Base-by-base conservation (phyloP, 2,329 filamentous ascomycete species). In the Fusarium vanettenii region DNA sequence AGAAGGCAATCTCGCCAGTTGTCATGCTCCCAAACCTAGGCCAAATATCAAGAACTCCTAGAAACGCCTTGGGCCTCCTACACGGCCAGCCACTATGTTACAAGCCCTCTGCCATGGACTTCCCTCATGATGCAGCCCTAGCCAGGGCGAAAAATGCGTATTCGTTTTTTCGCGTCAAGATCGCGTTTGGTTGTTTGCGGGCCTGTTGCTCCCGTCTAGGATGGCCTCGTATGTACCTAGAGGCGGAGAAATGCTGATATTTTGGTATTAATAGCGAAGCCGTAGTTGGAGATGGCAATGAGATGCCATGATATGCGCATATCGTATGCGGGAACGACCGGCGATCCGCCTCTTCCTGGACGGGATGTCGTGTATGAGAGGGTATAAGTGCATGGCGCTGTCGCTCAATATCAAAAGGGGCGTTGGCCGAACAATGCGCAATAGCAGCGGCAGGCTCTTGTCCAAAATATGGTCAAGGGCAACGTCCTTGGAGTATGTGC, bases 191-290 rank as follows among this genome's bases (percentile, higher is more conserved):
- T n/a, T 35, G 57, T 37, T n/a, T 41, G 59, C 71, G 68, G 72
- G 68, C 31, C 64, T 72, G 64, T 72, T 66, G 61, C 59, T 25
- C 71, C 71, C 71, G 64, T 62, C 45, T 41, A 20, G 48, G 27
- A 48, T 27, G 31, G 14, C 41, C 59, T 31, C 31, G 27, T n/a
- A 16, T 60, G 18, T 43, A 31, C 13, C 7, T 18, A n/a, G n/a
- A 43, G 27, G 25, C 25, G 43, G 14, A 43, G 18, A 29, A 61
- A 18, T 43, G n/a, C 33, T 20, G 27, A 18, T 52, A 3, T 31
- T n/a, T 52, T 52, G 25, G 20, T 52, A 55, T 52, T n/a, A 39
- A 27, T 16, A 50, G 43, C 31, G 10, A 29, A 64, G 60, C 50
- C 64, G 60, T 60, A 33, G 16, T 52, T 39, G 8, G 43, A 27